Conservation (phyloP, 2,329 filamentous ascomycete genomes). For the Tolypocladium inflatum region DNA sequence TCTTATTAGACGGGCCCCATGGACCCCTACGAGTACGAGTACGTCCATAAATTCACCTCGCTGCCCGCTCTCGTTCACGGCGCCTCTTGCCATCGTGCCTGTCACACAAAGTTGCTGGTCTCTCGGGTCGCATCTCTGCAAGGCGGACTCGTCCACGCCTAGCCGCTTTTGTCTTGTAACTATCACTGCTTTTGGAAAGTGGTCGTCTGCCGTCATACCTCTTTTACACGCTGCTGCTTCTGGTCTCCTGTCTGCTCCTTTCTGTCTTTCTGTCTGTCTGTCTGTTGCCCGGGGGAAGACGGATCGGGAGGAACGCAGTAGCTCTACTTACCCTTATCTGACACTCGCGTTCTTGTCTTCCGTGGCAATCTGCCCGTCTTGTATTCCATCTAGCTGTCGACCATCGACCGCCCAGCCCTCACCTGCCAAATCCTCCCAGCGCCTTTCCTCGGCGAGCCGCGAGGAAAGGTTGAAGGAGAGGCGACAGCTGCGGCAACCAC, state of each 20-base stretch:
- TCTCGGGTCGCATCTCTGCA: not conserved
- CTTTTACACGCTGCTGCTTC: not conserved
- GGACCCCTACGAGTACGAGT: not conserved
- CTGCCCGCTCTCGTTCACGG: not conserved
- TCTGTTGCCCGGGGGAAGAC: not conserved
- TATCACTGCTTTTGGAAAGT: not conserved
- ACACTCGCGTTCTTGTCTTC: conserved; percentile 9
- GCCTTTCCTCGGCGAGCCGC: not conserved
- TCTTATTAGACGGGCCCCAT: not conserved
- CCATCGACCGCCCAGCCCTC: not conserved
- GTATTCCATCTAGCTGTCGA: conserved; percentile 1
- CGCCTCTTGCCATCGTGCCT: not conserved
- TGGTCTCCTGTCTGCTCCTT: not conserved
- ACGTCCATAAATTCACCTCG: conserved; percentile 1
- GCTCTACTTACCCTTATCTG: conserved; percentile 12
- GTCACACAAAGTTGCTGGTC: not conserved
- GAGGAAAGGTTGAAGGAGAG: not conserved
- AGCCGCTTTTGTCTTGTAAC: not conserved
- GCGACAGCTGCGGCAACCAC: not conserved
- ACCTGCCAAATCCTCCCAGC: not conserved
- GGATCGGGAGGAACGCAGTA: conserved; percentile 7
- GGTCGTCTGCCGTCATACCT: not conserved
- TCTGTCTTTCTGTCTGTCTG: not conserved
- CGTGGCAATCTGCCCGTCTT: conserved; percentile 5
- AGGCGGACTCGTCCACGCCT: not conserved